phyloP scores from a whole-genome alignment of 257 asterid species.

The Primulina huaijiensis region DNA sequence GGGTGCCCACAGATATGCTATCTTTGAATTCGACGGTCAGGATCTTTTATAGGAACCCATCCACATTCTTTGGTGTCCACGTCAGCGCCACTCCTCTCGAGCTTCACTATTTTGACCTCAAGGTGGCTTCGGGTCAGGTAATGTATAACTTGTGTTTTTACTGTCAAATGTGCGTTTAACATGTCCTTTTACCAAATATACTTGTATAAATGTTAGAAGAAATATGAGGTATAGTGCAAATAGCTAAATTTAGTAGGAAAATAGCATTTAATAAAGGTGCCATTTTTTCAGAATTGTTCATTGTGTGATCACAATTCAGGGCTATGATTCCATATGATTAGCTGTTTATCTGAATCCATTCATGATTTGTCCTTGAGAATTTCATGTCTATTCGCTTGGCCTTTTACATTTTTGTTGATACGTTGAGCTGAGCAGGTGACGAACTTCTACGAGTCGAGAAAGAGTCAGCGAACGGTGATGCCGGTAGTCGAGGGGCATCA shows the following conservation, averaged over 20 bases:
- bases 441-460: constrained; percentile 65
- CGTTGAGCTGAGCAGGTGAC: constrained; percentile 40
- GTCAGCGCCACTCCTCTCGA: constrained; percentile 74
- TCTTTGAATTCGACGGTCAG: constrained; percentile 81
- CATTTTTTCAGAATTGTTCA: no score
- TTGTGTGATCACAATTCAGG: no score
- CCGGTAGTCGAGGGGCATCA: constrained; percentile 59
- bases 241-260: no score
- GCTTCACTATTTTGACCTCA: constrained; percentile 63
- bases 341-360: no score
- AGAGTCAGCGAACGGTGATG: constrained; percentile 50
- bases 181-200: no score
- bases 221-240: no score
- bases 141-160: constrained; percentile 7
- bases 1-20: constrained; percentile 91
- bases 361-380: no score
- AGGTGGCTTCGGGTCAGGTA: constrained; percentile 78
- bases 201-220: no score
- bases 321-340: no score
- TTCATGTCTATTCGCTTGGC: no score
- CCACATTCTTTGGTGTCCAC: constrained; percentile 85
- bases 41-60: constrained; percentile 68
- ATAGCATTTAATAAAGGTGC: no score
- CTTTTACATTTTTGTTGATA: neutral
- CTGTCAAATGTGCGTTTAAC: no score